These are phyloP conservation scores for Rhodosporidiobolus odoratus DNA, from an alignment of 768 basidiomycete genomes.

Conservation along the genomic window DNA sequence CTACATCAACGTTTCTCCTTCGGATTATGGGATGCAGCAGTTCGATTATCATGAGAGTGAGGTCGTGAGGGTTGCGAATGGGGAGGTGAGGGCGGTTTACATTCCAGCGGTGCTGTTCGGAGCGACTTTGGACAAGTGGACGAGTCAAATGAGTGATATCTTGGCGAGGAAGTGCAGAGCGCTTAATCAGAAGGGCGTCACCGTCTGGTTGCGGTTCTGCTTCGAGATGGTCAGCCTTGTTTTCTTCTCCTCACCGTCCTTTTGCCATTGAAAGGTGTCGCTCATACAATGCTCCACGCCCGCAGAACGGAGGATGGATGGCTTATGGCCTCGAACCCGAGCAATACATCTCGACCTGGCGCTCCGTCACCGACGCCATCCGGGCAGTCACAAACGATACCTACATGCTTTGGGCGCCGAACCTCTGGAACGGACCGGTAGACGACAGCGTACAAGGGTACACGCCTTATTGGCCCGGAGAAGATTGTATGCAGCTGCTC, in stretches of 20 bases:
- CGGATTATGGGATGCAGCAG: neutral
- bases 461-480: slow-evolving; percentile 32
- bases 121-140: slow-evolving; percentile 22
- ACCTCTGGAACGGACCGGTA: slow-evolving; percentile 17
- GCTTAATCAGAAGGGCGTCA: slow-evolving; percentile 18
- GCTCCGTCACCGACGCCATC: slow-evolving; percentile 8
- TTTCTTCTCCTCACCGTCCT: neutral
- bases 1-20: slow-evolving; percentile 26
- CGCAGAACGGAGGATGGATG: slow-evolving; percentile 36
- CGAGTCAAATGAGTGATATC: slow-evolving; percentile 18
- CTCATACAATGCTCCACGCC: neutral
- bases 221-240: slow-evolving; percentile 31
- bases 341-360: slow-evolving; percentile 6
- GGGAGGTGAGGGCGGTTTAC: slow-evolving; percentile 24
- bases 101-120: slow-evolving; percentile 24
- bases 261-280: neutral
- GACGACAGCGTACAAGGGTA: slow-evolving; percentile 29
- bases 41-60: slow-evolving; percentile 20
- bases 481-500: slow-evolving; percentile 17
- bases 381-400: slow-evolving; percentile 29
- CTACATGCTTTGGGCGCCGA: slow-evolving; percentile 36
- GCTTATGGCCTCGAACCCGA: slow-evolving; percentile 11
- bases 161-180: slow-evolving; percentile 3
- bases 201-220: slow-evolving; percentile 25
- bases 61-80: slow-evolving; percentile 2